Conservation (phyloP, 345 rosid genomes). For the Citropsis articulata region DNA sequence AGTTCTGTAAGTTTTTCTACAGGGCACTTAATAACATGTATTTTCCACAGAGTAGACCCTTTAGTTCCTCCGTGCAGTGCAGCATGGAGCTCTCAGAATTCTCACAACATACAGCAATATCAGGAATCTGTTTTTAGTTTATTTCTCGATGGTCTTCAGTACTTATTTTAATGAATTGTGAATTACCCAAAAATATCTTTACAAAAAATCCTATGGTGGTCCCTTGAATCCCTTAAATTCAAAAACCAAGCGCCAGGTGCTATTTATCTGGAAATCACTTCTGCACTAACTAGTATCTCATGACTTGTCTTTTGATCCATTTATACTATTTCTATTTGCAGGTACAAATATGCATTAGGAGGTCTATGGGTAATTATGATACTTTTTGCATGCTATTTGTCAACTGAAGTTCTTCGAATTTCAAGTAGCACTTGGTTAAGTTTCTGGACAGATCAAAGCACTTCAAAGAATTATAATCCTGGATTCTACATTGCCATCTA, state of each 20-base stretch:
- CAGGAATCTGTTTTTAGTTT: background rate
- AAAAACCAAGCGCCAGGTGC: background rate
- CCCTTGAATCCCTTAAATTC: background rate
- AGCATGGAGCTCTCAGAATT: background rate
- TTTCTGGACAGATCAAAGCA: slow-evolving; percentile 79
- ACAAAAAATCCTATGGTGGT: background rate
- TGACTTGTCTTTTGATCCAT: background rate
- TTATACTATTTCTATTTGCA: slow-evolving; percentile 27
- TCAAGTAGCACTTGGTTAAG: slow-evolving; percentile 93
- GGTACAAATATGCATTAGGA: slow-evolving; percentile 88
- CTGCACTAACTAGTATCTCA: background rate
- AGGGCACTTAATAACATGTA: background rate
- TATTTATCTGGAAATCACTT: background rate
- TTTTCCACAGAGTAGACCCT: background rate
- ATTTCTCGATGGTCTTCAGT: background rate
- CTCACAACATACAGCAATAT: background rate
- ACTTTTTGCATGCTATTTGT: slow-evolving; percentile 65
- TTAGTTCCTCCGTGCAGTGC: background rate
- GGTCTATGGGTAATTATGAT: slow-evolving; percentile 83
- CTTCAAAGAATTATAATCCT: slow-evolving; percentile 52
- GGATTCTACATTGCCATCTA: slow-evolving; percentile 62
- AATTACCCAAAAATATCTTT: background rate
- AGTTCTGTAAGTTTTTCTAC: too few species aligned
- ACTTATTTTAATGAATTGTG: background rate
- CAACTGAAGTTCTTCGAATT: slow-evolving; percentile 81